Conservation (phyloP, 371 early-diverging fungal species). For the Coemansia sp. region DNA sequence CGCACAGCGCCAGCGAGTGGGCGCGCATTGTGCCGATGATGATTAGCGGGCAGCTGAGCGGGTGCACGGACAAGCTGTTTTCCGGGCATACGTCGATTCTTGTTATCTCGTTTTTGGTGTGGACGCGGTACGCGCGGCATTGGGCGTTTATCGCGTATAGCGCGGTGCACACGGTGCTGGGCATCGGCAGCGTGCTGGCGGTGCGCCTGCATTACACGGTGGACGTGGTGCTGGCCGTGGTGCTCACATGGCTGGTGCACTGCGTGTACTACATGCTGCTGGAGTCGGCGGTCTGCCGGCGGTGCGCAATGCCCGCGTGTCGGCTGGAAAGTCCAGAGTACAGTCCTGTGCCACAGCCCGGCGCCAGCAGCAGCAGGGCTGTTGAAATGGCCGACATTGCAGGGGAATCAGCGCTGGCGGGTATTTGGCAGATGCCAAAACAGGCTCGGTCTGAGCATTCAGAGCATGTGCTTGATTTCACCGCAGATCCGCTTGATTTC, state of each 20-base stretch:
- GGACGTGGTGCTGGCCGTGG: slow-evolving; percentile 67
- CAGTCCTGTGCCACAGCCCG: background rate
- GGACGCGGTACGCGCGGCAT: slow-evolving; percentile 63
- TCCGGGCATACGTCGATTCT: slow-evolving; percentile 72
- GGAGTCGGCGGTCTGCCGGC: slow-evolving; percentile 21
- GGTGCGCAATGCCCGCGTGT: too few species aligned
- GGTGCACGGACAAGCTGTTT: slow-evolving; percentile 76
- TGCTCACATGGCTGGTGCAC: slow-evolving; percentile 57
- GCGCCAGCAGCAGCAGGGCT: too few species aligned
- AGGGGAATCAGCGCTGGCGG: too few species aligned
- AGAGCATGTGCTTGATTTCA: too few species aligned
- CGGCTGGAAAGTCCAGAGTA: background rate
- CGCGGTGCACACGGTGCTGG: slow-evolving; percentile 55
- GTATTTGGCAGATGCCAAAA: too few species aligned
- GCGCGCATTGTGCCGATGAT: slow-evolving; percentile 48
- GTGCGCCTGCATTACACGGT: slow-evolving; percentile 71
- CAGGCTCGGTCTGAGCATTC: too few species aligned
- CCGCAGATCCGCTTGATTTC: too few species aligned
- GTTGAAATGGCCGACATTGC: too few species aligned
- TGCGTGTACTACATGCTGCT: slow-evolving; percentile 48
- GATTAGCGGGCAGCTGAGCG: slow-evolving; percentile 55
- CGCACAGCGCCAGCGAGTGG: slow-evolving; percentile 40
- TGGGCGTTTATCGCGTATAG: slow-evolving; percentile 56
- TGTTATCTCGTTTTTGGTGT: slow-evolving; percentile 58
- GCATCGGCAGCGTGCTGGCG: slow-evolving; percentile 61